A percentile compares a stretch with the other conserved stretches of the same genome.
phyloP scores from a whole-genome alignment of 352 stramenopile genomes.

The Elongisporangium undulatum region DNA sequence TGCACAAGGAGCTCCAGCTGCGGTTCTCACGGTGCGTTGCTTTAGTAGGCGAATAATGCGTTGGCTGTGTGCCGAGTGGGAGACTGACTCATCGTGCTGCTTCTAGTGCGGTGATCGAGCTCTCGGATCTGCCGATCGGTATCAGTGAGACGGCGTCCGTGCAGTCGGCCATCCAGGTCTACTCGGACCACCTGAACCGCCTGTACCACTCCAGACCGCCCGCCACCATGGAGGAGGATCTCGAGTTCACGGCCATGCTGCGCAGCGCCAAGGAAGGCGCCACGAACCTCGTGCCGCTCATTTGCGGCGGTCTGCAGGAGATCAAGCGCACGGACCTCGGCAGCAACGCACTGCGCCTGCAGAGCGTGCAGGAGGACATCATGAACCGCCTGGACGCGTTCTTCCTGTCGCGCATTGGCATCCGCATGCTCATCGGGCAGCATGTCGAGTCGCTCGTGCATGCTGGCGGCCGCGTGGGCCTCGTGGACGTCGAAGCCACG shows the following conservation, averaged over 20 bases:
- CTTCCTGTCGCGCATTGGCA: constrained; percentile 98
- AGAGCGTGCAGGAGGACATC: constrained; percentile 67
- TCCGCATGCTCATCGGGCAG: constrained; percentile 98
- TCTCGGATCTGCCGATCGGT: constrained; percentile 66
- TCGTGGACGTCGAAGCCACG: constrained; percentile 65
- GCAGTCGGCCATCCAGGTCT: constrained; percentile 57
- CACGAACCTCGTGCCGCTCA: constrained; percentile 73
- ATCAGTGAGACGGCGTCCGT: constrained; percentile 60
- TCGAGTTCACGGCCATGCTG: constrained; percentile 58
- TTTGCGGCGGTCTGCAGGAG: constrained; percentile 71
- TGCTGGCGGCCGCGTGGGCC: constrained; percentile 62
- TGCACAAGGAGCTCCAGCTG: constrained; percentile 78
- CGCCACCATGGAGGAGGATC: constrained; percentile 47
- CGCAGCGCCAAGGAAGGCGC: constrained; percentile 44
- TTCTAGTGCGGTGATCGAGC: constrained; percentile 61
- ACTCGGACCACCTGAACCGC: constrained; percentile 46
- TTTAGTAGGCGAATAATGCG: too few relatives aligned
- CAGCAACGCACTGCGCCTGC: constrained; percentile 50
- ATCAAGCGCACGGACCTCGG: constrained; percentile 60
- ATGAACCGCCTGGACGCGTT: constrained; percentile 94
- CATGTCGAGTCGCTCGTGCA: constrained; percentile 67
- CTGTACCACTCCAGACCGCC: constrained; percentile 41
- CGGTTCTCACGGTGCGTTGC: constrained; percentile 64
- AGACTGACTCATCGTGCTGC: neutral
- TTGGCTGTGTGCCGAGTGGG: neutral